These are phyloP conservation scores for Botrytis byssoidea DNA, from an alignment of 2,329 filamentous ascomycete genomes.

Conservation along the genomic window DNA sequence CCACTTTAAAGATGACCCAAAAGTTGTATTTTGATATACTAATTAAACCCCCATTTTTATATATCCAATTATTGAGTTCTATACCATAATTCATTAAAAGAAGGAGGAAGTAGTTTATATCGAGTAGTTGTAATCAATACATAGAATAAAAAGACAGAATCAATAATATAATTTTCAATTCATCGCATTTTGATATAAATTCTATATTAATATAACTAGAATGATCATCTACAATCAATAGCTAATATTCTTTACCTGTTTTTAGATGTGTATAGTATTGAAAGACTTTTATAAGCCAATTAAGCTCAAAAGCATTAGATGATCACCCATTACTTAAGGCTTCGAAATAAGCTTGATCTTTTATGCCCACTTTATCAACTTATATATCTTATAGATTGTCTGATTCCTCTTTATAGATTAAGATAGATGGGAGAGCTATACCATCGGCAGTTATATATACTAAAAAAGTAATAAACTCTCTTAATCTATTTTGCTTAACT, in stretches of 20 bases:
- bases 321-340: fast-evolving
- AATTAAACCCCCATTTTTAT: fast-evolving
- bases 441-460: fast-evolving
- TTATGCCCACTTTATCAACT: fast-evolving
- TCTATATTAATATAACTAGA: neutral
- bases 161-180: neutral
- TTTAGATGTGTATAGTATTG: too few species aligned
- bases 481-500: too few species aligned
- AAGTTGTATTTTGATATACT: neutral
- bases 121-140: fast-evolving
- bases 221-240: neutral
- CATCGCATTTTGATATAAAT: neutral
- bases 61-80: fast-evolving
- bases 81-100: neutral
- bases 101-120: fast-evolving
- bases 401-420: too few species aligned
- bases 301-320: too few species aligned
- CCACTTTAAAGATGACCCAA: neutral
- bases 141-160: neutral
- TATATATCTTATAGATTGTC: too few species aligned
- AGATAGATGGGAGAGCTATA: fast-evolving
- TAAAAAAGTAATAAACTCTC: too few species aligned
- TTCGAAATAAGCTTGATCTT: too few species aligned
- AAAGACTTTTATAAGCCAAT: fast-evolving
- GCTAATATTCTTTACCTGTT: fast-evolving